A percentile compares a stretch with the other conserved stretches of the same genome.
phyloP scores from a whole-genome alignment of 768 basidiomycete species.

The Leucocoprinus birnbaumii region DNA sequence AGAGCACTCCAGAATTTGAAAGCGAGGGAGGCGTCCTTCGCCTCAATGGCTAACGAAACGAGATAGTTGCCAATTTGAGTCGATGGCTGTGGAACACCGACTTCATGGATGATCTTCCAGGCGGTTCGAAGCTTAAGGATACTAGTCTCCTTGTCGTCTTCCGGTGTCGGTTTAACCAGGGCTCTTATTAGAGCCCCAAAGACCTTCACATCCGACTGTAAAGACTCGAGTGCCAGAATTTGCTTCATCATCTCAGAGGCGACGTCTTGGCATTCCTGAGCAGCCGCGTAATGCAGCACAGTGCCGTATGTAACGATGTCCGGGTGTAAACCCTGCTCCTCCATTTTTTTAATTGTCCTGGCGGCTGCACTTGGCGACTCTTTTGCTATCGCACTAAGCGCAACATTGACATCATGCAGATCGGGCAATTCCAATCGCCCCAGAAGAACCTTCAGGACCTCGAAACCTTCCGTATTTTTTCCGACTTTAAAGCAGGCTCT shows the following conservation, averaged over 20 bases:
- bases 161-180: conserved; percentile 25
- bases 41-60: conserved; percentile 45
- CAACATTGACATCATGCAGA: conserved; percentile 62
- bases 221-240: conserved; percentile 32
- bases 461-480: conserved; percentile 41
- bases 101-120: conserved; percentile 37
- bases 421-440: conserved; percentile 54
- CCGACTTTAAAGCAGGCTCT: conserved; percentile 61
- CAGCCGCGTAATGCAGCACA: conserved; percentile 55
- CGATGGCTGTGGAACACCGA: conserved; percentile 36
- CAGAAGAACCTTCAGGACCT: conserved; percentile 42
- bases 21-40: conserved; percentile 48
- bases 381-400: conserved; percentile 50
- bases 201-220: conserved; percentile 43
- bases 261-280: conserved; percentile 40
- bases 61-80: conserved; percentile 50
- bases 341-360: conserved; percentile 50
- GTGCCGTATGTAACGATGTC: conserved; percentile 59
- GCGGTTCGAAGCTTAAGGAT: conserved; percentile 35
- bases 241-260: conserved; percentile 38
- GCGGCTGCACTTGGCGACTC: conserved; percentile 44
- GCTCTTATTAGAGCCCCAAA: conserved; percentile 45
- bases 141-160: conserved; percentile 18
- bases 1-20: conserved; percentile 58
- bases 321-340: conserved; percentile 41